Conservation (phyloP, 179 eudicot genomes). For the Actinidia polygama region DNA sequence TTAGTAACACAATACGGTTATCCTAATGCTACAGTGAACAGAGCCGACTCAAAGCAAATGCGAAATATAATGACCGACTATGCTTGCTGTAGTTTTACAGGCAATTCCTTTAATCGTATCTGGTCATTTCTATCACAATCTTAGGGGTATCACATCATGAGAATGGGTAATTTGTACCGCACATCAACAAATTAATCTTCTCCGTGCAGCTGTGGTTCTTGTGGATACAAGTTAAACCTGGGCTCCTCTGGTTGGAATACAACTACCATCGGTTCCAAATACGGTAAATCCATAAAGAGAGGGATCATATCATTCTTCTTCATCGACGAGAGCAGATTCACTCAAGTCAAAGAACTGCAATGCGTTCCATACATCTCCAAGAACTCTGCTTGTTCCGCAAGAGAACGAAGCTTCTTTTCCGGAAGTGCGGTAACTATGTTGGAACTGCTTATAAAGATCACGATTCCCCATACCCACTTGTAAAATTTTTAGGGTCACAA, state of each 20-base stretch:
- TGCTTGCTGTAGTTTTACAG: background rate
- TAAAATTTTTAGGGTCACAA: no score
- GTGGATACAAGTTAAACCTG: conserved; percentile 78
- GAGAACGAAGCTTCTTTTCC: conserved; percentile 75
- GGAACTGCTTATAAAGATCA: conserved; percentile 58
- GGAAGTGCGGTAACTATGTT: conserved; percentile 69
- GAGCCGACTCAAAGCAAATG: background rate
- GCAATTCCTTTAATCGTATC: background rate
- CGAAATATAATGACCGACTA: no score
- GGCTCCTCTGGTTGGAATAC: conserved; percentile 79
- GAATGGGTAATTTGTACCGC: background rate
- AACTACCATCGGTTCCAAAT: conserved; percentile 72
- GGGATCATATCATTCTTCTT: conserved; percentile 76
- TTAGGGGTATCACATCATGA: background rate
- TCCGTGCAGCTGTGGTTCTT: conserved; percentile 75
- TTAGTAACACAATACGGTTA: background rate
- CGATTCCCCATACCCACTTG: conserved; percentile 39
- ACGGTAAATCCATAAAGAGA: conserved; percentile 75
- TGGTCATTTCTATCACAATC: background rate
- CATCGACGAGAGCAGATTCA: conserved; percentile 76
- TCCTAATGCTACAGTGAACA: conserved; percentile 3
- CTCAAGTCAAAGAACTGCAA: conserved; percentile 59
- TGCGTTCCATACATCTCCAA: conserved; percentile 71
- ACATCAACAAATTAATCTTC: conserved; percentile 16
- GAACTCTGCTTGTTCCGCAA: conserved; percentile 57